Evolutionary conservation across 345 rosid species (phyloP).

Genomic region (Cardamine chenopodiifolia): DNA sequence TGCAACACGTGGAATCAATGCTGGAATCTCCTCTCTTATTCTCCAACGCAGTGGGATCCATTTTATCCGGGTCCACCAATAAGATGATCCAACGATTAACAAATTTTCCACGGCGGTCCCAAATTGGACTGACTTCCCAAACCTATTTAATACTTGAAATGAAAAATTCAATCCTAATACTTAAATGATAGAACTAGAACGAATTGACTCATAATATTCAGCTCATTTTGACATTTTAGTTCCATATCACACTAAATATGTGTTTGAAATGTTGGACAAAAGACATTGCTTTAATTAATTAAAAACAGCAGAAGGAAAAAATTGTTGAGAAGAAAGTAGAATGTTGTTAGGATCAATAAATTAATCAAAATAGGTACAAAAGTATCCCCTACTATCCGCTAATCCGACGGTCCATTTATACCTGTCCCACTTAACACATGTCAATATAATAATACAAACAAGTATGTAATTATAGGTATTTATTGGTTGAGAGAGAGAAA

Average conservation of each 20-base stretch:
- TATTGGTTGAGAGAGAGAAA: slow-evolving; percentile 9
- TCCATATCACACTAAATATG: neutral
- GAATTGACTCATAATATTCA: neutral
- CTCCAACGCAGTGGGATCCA: no score
- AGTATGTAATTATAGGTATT: neutral
- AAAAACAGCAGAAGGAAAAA: neutral
- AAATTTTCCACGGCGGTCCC: no score
- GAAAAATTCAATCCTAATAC: neutral
- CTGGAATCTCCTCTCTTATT: no score
- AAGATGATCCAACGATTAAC: no score
- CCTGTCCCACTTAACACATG: slow-evolving; percentile 21
- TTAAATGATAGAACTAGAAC: neutral
- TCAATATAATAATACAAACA: neutral
- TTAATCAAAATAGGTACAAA: neutral
- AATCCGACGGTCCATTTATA: slow-evolving; percentile 35
- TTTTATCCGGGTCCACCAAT: no score
- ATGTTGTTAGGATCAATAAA: slow-evolving; percentile 18
- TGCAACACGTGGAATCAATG: no score
- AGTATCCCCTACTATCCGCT: neutral
- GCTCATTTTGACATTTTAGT: neutral
- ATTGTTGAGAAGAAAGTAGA: slow-evolving; percentile 11
- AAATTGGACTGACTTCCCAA: neutral
- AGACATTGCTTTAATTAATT: neutral
- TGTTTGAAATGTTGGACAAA: neutral
- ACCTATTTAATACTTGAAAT: neutral